Conservation (phyloP, 2,329 filamentous ascomycete genomes). For the Drechslerella dactyloides region DNA sequence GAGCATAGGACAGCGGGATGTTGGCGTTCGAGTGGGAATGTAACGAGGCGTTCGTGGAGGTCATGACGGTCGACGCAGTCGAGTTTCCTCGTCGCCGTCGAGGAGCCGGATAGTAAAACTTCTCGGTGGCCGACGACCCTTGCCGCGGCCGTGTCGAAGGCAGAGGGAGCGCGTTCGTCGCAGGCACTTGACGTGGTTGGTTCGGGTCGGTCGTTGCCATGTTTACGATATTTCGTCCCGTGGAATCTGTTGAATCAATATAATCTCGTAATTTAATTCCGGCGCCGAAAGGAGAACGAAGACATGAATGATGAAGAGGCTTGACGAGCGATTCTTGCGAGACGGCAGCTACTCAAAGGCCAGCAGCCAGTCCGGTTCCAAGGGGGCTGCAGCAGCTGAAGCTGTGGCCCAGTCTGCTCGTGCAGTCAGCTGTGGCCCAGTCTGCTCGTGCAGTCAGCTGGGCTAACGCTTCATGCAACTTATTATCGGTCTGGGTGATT, state of each 20-base stretch:
- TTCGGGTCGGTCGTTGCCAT: conserved; percentile 38
- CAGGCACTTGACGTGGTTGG: conserved; percentile 20
- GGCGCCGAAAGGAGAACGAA: conserved; percentile 23
- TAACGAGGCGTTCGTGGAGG: conserved; percentile 39
- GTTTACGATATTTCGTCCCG: conserved; percentile 7
- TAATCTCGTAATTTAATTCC: conserved; percentile 18
- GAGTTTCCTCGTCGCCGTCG: conserved; percentile 48
- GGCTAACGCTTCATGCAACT: background rate
- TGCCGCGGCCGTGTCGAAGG: conserved; percentile 41
- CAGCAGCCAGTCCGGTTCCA: conserved; percentile 4
- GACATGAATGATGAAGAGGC: conserved; percentile 25
- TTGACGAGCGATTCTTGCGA: conserved; percentile 6
- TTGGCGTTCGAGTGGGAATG: conserved; percentile 44
- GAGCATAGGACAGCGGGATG: conserved; percentile 40
- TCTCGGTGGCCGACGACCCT: conserved; percentile 49
- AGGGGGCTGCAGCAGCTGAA: conserved; percentile 17
- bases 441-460: background rate
- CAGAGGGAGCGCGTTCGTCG: conserved; percentile 27
- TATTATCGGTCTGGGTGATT: background rate
- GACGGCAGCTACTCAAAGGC: conserved; percentile 19
- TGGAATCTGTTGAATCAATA: conserved; percentile 24
- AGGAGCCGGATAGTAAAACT: conserved; percentile 50
- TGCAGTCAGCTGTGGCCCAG: conserved; percentile 1
- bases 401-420: conserved; percentile 24
- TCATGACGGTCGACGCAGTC: conserved; percentile 42